phyloP scores from a whole-genome alignment of 495 filamentous ascomycete species.

The Hyaloscypha bicolor region DNA sequence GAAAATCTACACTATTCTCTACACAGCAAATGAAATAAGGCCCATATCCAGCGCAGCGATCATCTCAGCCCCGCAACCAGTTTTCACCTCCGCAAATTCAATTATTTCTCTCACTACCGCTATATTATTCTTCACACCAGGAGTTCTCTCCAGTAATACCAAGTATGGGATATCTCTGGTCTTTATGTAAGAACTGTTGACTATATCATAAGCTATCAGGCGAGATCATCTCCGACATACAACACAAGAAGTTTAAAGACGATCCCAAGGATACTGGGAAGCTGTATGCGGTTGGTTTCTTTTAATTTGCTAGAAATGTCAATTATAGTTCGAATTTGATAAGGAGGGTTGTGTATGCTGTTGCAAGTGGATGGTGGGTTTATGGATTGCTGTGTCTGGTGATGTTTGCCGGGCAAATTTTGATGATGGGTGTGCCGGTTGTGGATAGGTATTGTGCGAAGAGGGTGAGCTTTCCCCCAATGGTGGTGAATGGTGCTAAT shows the following conservation, averaged over 20 bases:
- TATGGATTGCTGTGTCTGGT: constrained; percentile 40
- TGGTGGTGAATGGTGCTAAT: background rate
- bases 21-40: constrained; percentile 48
- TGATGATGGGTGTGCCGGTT: constrained; percentile 44
- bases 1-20: constrained; percentile 49
- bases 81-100: constrained; percentile 48
- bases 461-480: constrained; percentile 30
- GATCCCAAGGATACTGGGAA: constrained; percentile 55
- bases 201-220: constrained; percentile 50
- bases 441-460: constrained; percentile 54
- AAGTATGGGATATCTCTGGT: constrained; percentile 20
- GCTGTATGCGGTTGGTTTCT: constrained; percentile 54
- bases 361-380: constrained; percentile 50
- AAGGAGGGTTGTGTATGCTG: constrained; percentile 55
- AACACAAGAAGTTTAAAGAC: constrained; percentile 56
- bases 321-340: constrained; percentile 61
- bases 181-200: constrained; percentile 44
- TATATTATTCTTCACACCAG: constrained; percentile 38
- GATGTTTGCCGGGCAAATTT: constrained; percentile 48
- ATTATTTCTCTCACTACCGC: constrained; percentile 45
- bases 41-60: constrained; percentile 35
- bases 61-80: constrained; percentile 47
- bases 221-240: constrained; percentile 53
- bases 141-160: background rate
- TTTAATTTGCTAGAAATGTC: constrained; percentile 55